Percentiles rank a stretch among this genome's conserved stretches.
phyloP scores from a whole-genome alignment of 108 stramenopile genomes.

The Aurantiochytrium sp. region DNA sequence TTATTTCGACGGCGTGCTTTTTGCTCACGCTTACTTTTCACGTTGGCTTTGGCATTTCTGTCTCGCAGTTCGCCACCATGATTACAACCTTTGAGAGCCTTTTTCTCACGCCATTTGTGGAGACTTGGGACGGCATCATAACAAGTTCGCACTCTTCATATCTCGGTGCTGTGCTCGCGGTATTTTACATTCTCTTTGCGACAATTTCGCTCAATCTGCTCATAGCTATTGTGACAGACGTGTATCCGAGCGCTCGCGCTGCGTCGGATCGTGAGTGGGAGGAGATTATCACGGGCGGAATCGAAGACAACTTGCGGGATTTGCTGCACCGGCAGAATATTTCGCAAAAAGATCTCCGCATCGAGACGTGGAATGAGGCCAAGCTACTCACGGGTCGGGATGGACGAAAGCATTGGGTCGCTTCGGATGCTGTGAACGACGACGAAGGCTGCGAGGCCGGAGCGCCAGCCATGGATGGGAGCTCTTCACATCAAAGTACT shows the following conservation, averaged over 20 bases:
- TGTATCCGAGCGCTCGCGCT: neutral
- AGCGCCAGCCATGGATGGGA: too few relatives aligned
- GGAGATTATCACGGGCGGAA: conserved; percentile 5
- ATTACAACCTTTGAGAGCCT: neutral
- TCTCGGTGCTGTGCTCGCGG: neutral
- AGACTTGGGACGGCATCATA: neutral
- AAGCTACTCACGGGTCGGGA: neutral
- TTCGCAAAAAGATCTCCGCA: neutral
- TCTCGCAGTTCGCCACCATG: neutral
- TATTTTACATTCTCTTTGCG: conserved; percentile 22
- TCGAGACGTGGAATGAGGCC: neutral
- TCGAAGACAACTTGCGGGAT: neutral
- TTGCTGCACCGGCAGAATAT: neutral
- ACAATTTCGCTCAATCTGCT: conserved; percentile 4
- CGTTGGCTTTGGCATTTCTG: neutral
- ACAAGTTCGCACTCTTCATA: neutral
- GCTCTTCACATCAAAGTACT: neutral
- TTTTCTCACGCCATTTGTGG: neutral
- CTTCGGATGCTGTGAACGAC: neutral
- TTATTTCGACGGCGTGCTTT: neutral
- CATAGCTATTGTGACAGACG: conserved; percentile 19
- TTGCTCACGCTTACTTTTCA: neutral
- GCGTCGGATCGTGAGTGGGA: neutral
- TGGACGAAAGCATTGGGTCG: neutral
- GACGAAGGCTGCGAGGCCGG: neutral